Percentiles rank a stretch among this genome's conserved stretches.
phyloP scores from a whole-genome alignment of 495 filamentous ascomycete genomes.

The Tuber borchii region DNA sequence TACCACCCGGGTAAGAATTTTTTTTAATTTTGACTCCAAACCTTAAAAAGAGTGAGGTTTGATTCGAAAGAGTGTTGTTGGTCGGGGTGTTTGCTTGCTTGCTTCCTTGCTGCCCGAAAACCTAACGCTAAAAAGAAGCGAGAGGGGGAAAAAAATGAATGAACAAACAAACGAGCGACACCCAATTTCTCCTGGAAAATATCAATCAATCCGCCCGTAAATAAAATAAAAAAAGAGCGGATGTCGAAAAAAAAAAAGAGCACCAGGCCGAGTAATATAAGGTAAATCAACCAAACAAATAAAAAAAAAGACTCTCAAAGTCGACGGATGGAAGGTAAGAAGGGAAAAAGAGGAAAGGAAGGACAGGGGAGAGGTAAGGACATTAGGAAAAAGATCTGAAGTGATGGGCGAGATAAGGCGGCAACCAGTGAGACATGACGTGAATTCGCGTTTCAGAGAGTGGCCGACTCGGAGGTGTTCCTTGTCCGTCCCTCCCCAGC shows the following conservation, averaged over 20 bases:
- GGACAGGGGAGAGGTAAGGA: background rate
- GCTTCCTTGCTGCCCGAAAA: background rate
- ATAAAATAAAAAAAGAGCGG: background rate
- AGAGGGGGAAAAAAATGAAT: background rate
- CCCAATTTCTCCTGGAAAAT: background rate
- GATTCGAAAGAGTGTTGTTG: background rate
- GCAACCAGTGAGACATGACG: background rate
- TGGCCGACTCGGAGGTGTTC: background rate
- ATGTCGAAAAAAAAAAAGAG: background rate
- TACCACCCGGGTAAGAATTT: constrained; percentile 31
- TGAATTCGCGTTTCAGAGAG: background rate
- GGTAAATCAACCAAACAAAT: background rate
- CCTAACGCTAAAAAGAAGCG: background rate
- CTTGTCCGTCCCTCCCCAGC: background rate
- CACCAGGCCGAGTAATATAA: background rate
- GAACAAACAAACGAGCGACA: background rate
- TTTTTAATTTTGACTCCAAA: background rate
- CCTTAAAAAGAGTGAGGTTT: background rate
- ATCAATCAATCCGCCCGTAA: background rate
- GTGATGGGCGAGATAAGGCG: background rate
- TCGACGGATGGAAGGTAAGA: background rate
- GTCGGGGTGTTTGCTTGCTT: background rate
- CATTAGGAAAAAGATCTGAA: background rate
- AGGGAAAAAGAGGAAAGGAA: background rate
- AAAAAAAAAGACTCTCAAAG: constrained; percentile 3